Percentiles rank a stretch among this genome's conserved stretches.
phyloP scores from a whole-genome alignment of 108 stramenopile species.

The Epipyxis sp. region DNA sequence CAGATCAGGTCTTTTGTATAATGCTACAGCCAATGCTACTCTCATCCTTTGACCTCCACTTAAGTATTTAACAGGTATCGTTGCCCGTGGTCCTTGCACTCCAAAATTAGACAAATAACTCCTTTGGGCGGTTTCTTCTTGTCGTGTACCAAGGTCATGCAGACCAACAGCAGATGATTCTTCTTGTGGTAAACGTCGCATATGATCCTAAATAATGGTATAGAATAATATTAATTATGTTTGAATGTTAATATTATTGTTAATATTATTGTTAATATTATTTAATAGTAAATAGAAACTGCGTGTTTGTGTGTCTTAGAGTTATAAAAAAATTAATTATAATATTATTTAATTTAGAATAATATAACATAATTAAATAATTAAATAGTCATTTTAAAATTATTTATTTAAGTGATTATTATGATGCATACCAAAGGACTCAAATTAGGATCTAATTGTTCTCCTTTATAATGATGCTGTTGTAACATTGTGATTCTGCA shows the following conservation, averaged over 20 bases:
- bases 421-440: not conserved
- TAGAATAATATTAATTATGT: no score
- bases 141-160: constrained; percentile 22
- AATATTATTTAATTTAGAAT: no score
- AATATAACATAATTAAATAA: no score
- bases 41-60: constrained; percentile 20
- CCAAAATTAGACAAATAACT: constrained; percentile 22
- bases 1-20: constrained; percentile 7
- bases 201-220: no score
- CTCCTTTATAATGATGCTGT: constrained; percentile 22
- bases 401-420: no score
- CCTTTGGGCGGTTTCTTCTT: constrained; percentile 18
- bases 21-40: constrained; percentile 15
- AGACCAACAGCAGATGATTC: constrained; percentile 7
- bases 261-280: no score
- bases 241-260: no score
- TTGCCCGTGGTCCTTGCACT: not conserved
- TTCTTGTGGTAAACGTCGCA: constrained; percentile 15
- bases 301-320: no score
- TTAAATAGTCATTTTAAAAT: no score
- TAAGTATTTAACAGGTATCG: constrained; percentile 17
- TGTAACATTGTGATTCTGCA: not conserved
- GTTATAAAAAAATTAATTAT: no score
- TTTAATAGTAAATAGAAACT: no score
- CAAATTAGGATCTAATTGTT: not conserved